phyloP scores from a whole-genome alignment of 2,329 filamentous ascomycete genomes.

The Xylariaceae sp. region DNA sequence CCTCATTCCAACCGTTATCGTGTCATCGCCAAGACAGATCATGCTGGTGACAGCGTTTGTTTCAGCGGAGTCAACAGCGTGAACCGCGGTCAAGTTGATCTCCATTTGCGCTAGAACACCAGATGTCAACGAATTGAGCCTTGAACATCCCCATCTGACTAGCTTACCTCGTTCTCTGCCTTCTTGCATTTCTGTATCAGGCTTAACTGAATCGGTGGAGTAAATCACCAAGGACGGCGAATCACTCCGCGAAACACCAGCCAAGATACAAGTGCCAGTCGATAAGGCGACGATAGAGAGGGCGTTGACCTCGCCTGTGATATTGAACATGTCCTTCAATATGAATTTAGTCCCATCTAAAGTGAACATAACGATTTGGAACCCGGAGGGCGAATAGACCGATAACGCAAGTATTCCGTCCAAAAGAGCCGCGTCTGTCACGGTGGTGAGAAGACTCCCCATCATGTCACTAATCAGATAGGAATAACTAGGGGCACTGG shows the following conservation, averaged over 20 bases:
- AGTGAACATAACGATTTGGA: slow-evolving; percentile 37
- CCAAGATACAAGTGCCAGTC: slow-evolving; percentile 20
- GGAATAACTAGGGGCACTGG: slow-evolving; percentile 26
- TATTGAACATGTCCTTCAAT: slow-evolving; percentile 30
- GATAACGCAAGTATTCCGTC: slow-evolving; percentile 40
- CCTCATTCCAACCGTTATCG: slow-evolving; percentile 45
- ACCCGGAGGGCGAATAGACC: slow-evolving; percentile 34
- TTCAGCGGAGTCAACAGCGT: slow-evolving; percentile 7
- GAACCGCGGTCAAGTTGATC: background rate
- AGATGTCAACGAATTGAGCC: slow-evolving; percentile 1
- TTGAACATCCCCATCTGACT: background rate
- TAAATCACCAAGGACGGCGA: slow-evolving; percentile 22
- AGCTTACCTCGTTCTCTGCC: slow-evolving; percentile 18
- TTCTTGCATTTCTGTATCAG: background rate
- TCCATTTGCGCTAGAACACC: background rate
- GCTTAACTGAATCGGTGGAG: slow-evolving; percentile 10
- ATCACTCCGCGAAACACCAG: slow-evolving; percentile 22
- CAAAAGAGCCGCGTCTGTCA: slow-evolving; percentile 41
- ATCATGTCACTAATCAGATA: slow-evolving; percentile 33
- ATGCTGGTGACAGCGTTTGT: slow-evolving; percentile 46
- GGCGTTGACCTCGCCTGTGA: slow-evolving; percentile 47
- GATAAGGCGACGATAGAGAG: slow-evolving; percentile 30
- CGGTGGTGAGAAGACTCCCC: slow-evolving; percentile 25
- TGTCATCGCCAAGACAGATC: slow-evolving; percentile 31
- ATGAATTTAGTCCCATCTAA: slow-evolving; percentile 34